Conservation (phyloP, 2,329 filamentous ascomycete species). For the Trichoderma koningii region DNA sequence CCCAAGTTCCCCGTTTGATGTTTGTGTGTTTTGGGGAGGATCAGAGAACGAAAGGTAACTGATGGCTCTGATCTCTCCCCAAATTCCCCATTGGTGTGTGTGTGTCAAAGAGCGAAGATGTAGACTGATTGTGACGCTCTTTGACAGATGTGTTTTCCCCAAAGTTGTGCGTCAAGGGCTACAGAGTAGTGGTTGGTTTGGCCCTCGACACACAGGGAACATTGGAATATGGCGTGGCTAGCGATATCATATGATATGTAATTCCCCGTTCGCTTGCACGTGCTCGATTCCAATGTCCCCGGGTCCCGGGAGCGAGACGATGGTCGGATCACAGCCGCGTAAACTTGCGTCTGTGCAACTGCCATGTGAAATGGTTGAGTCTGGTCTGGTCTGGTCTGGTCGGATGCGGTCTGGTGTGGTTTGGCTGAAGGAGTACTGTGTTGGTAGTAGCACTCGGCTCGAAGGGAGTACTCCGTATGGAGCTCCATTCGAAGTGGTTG, state of each 20-base stretch:
- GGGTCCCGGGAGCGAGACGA: background rate
- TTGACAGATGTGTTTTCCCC: background rate
- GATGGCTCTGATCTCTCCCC: conserved; percentile 4
- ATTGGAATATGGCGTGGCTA: background rate
- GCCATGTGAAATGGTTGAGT: background rate
- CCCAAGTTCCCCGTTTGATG: conserved; percentile 9
- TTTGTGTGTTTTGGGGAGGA: conserved; percentile 4
- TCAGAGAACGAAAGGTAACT: background rate
- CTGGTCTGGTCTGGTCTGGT: background rate
- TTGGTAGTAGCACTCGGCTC: background rate
- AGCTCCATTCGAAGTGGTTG: background rate
- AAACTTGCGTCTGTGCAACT: background rate
- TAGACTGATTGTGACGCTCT: background rate
- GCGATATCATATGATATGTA: background rate
- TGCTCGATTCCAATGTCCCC: background rate
- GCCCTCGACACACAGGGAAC: background rate
- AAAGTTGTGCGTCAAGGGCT: background rate
- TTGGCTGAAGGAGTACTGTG: background rate
- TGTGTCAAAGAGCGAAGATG: background rate
- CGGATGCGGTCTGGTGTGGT: background rate
- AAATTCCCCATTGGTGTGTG: background rate
- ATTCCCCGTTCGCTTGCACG: conserved; percentile 9
- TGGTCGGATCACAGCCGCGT: background rate
- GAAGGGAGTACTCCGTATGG: background rate
- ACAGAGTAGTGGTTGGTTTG: background rate